phyloP scores from a whole-genome alignment of 768 basidiomycete species.

The Kwoniella heveanensis region DNA sequence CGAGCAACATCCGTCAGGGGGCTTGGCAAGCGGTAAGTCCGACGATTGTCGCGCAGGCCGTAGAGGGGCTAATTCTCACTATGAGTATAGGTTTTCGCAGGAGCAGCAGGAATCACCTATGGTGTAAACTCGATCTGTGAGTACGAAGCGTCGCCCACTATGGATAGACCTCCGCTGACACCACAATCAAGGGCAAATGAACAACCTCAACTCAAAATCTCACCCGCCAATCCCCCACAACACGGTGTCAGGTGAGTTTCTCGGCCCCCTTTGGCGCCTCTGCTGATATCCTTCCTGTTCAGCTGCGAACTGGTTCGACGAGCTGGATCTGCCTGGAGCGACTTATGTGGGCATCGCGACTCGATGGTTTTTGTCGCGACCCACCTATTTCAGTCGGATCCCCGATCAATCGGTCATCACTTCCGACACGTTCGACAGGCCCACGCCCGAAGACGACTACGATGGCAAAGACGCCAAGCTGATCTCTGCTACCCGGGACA shows the following conservation, averaged over 20 bases:
- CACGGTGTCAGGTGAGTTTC: constrained; percentile 7
- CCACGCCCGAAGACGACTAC: constrained; percentile 1
- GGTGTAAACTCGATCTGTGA: constrained; percentile 28
- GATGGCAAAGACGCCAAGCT: constrained; percentile 8
- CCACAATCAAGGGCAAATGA: constrained; percentile 20
- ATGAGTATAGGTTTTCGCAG: constrained; percentile 10
- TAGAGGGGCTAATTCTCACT: no score
- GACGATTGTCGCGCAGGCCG: no score
- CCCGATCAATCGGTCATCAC: constrained; percentile 25
- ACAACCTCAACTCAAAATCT: constrained; percentile 25
- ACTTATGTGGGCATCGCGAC: constrained; percentile 8
- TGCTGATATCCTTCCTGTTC: background rate
- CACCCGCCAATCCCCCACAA: constrained; percentile 19
- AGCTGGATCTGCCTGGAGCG: constrained; percentile 28
- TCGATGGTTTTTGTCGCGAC: constrained; percentile 15
- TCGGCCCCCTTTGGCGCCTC: background rate
- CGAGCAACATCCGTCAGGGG: constrained; percentile 22
- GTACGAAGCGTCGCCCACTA: no score
- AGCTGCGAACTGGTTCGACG: constrained; percentile 24
- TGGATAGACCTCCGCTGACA: constrained; percentile 1
- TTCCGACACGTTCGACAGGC: constrained; percentile 11
- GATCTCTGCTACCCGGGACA: constrained; percentile 6
- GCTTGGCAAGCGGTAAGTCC: constrained; percentile 31
- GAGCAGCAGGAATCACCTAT: constrained; percentile 29
- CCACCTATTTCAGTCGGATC: constrained; percentile 16